phyloP scores from a whole-genome alignment of 2,329 filamentous ascomycete species.

The Ophioceras dolichostomum region DNA sequence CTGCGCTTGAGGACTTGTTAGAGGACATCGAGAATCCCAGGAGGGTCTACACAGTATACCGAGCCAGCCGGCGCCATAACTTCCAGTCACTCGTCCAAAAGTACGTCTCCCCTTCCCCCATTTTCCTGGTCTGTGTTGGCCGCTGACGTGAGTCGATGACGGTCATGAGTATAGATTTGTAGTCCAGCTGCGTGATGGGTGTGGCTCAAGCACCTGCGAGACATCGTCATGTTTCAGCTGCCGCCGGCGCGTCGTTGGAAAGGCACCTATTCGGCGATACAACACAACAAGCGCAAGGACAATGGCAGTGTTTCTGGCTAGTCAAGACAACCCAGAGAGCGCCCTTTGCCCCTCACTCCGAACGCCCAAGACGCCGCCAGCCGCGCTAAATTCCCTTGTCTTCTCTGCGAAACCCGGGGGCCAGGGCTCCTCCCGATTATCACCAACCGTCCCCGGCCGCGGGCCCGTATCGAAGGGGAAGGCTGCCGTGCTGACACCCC shows the following conservation, averaged over 20 bases:
- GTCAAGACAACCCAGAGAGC: constrained; percentile 62
- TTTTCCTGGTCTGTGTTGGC: constrained; percentile 2
- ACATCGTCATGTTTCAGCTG: constrained; percentile 74
- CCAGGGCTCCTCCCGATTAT: too few relatives aligned
- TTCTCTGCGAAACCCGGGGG: constrained; percentile 23
- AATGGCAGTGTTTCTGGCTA: constrained; percentile 68
- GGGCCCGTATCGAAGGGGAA: too few relatives aligned
- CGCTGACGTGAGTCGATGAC: too few relatives aligned
- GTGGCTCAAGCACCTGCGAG: constrained; percentile 53
- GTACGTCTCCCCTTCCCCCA: constrained; percentile 25
- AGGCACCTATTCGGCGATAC: constrained; percentile 63
- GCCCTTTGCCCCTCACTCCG: constrained; percentile 49
- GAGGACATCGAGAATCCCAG: constrained; percentile 49
- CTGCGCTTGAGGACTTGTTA: constrained; percentile 40
- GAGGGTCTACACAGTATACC: constrained; percentile 47
- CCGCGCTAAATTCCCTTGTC: constrained; percentile 32
- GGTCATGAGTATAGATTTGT: constrained; percentile 71
- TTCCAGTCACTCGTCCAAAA: constrained; percentile 57
- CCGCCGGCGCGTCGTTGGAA: constrained; percentile 53
- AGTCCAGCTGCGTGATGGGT: constrained; percentile 71
- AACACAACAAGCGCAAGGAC: constrained; percentile 73
- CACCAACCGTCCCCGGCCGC: too few relatives aligned
- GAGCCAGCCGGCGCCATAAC: constrained; percentile 46
- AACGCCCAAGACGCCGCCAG: constrained; percentile 27
- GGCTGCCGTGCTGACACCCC: too few relatives aligned